Evolutionary conservation across 2,329 filamentous ascomycete species (phyloP).

Genomic region (Leptodontidium sp.): DNA sequence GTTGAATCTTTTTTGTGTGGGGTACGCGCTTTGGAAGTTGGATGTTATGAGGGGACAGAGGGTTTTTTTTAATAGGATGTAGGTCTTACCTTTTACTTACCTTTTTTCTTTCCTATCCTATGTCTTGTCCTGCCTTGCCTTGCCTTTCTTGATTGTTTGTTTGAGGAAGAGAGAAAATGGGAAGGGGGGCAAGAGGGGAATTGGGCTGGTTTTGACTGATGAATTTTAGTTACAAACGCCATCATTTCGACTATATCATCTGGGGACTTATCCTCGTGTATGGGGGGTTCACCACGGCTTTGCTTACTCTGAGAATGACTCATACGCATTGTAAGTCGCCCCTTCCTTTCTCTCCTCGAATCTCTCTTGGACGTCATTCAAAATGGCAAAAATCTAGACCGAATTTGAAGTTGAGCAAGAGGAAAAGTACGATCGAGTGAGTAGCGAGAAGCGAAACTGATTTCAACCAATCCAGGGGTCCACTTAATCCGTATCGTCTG

Average conservation of each 20-base stretch:
- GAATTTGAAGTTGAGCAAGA: no score
- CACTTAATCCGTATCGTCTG: conserved; percentile 23
- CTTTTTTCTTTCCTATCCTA: background rate
- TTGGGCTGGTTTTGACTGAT: no score
- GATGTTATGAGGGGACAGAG: conserved; percentile 30
- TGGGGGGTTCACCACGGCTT: conserved; percentile 10
- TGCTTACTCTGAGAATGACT: conserved; percentile 12
- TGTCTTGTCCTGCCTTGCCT: no score
- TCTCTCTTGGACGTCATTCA: no score
- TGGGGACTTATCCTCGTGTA: conserved; percentile 21
- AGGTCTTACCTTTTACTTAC: background rate
- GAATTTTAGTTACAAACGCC: conserved; percentile 17
- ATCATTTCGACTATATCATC: conserved; percentile 28
- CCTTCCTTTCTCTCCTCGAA: background rate
- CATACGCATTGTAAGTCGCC: conserved; percentile 6
- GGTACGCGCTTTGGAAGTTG: conserved; percentile 24
- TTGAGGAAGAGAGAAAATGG: no score
- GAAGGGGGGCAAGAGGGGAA: no score
- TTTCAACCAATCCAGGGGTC: conserved; percentile 10
- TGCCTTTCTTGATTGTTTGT: no score
- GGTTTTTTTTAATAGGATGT: conserved; percentile 22
- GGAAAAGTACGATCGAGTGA: background rate
- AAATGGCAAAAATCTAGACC: no score
- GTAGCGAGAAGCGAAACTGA: background rate
- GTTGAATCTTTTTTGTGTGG: conserved; percentile 27